These are phyloP conservation scores for Rhodocollybia butyracea DNA, from an alignment of 768 basidiomycete species.

Conservation along the genomic window DNA sequence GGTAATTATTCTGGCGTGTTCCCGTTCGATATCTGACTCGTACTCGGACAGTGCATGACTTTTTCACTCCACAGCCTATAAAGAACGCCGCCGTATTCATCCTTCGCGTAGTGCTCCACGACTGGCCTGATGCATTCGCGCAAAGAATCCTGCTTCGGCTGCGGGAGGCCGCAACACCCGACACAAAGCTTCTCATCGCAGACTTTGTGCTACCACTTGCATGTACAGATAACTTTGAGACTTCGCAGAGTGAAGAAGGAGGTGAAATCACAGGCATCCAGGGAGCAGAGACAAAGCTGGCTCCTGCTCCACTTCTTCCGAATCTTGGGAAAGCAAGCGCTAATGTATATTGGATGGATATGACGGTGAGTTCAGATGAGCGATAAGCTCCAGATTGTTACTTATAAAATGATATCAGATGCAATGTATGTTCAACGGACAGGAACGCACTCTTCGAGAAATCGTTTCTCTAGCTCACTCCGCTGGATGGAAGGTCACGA, in stretches of 20 bases:
- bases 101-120: constrained; percentile 69
- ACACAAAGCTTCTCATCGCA: constrained; percentile 64
- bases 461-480: constrained; percentile 48
- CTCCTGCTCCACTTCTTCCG: constrained; percentile 60
- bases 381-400: constrained; percentile 1
- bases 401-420: constrained; percentile 41
- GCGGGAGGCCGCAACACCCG: constrained; percentile 43
- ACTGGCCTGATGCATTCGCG: constrained; percentile 69
- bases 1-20: constrained; percentile 22
- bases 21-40: not conserved
- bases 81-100: constrained; percentile 60
- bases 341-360: constrained; percentile 51
- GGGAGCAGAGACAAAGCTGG: constrained; percentile 51
- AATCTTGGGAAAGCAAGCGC: constrained; percentile 72
- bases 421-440: constrained; percentile 65
- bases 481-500: constrained; percentile 60
- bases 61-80: constrained; percentile 64
- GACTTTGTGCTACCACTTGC: constrained; percentile 72
- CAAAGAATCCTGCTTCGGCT: constrained; percentile 41
- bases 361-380: constrained; percentile 35
- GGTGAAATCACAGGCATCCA: constrained; percentile 37
- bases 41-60: constrained; percentile 58
- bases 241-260: constrained; percentile 13
- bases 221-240: constrained; percentile 49
- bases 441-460: constrained; percentile 70